Evolutionary conservation across 1,284 basidiomycete genomes (phyloP).

Genomic region (Cutaneotrichosporon spelunceum): DNA sequence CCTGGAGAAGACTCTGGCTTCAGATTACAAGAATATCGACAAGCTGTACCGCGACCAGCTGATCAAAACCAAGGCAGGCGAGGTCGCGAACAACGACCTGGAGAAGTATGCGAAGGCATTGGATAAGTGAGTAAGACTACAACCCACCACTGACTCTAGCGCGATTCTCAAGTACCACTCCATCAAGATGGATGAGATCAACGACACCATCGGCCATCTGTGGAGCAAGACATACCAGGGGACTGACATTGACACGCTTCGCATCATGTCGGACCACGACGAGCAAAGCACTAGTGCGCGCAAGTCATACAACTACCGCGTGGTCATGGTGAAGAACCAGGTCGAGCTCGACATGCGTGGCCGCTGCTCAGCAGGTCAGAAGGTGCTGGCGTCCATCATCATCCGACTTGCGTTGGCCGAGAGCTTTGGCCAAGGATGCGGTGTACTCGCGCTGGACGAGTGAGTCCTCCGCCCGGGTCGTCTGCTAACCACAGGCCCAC

Average conservation of each 20-base stretch:
- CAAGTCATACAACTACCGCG: slow-evolving; percentile 97
- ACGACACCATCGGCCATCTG: slow-evolving; percentile 89
- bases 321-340: slow-evolving; percentile 97
- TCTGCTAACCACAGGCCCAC: slow-evolving; percentile 60
- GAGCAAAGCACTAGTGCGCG: slow-evolving; percentile 65
- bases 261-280: slow-evolving; percentile 90
- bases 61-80: slow-evolving; percentile 93
- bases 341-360: slow-evolving; percentile 99
- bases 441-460: slow-evolving; percentile 94
- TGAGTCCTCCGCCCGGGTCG: not conserved
- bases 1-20: slow-evolving; percentile 66
- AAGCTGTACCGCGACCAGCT: slow-evolving; percentile 85
- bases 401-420: slow-evolving; percentile 97
- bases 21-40: slow-evolving; percentile 82
- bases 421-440: slow-evolving; percentile 95
- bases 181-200: slow-evolving; percentile 99
- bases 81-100: slow-evolving; percentile 89
- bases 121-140: slow-evolving; percentile 65
- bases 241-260: slow-evolving; percentile 98
- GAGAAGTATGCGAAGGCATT: slow-evolving; percentile 97
- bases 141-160: slow-evolving; percentile 52
- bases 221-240: slow-evolving; percentile 99
- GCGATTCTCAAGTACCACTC: slow-evolving; percentile 98
- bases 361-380: slow-evolving; percentile 96
- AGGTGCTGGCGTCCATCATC: slow-evolving; percentile 98